phyloP scores from a whole-genome alignment of 768 basidiomycete genomes.

The Boletus rubropictus region DNA sequence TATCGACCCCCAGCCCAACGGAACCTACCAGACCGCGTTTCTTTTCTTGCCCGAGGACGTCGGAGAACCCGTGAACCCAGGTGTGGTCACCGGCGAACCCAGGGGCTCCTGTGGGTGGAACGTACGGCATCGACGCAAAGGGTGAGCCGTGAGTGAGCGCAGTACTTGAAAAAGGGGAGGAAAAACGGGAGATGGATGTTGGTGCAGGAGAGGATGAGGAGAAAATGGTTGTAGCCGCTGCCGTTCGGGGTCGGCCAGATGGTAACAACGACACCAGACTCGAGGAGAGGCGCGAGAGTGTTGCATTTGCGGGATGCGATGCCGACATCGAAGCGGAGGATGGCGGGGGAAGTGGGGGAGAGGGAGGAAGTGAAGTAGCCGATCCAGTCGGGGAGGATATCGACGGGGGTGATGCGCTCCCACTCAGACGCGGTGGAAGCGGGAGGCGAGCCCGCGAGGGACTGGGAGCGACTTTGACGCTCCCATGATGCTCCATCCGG shows the following conservation, averaged over 20 bases:
- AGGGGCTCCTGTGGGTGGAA: conserved; percentile 62
- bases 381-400: conserved; percentile 15
- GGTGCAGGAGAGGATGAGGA: conserved; percentile 11
- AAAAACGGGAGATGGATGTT: conserved; percentile 8
- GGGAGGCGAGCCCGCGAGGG: conserved; percentile 12
- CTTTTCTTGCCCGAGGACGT: conserved; percentile 40
- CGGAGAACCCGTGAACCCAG: conserved; percentile 66
- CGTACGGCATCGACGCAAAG: conserved; percentile 42
- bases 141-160: conserved; percentile 44
- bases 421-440: conserved; percentile 21
- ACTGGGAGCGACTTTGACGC: conserved; percentile 10
- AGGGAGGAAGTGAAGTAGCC: conserved; percentile 11
- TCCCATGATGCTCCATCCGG: conserved; percentile 1
- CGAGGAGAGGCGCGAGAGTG: conserved; percentile 43
- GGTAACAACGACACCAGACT: conserved; percentile 48
- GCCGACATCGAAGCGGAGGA: background rate
- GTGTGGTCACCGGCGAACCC: conserved; percentile 62
- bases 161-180: conserved; percentile 11
- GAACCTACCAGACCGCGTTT: conserved; percentile 34
- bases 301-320: conserved; percentile 28
- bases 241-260: conserved; percentile 14
- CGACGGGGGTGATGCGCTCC: conserved; percentile 22
- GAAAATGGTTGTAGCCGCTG: background rate
- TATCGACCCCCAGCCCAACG: conserved; percentile 40
- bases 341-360: background rate